Conservation (phyloP, 169 alveolate genomes). For the Eimeria necatrix region DNA sequence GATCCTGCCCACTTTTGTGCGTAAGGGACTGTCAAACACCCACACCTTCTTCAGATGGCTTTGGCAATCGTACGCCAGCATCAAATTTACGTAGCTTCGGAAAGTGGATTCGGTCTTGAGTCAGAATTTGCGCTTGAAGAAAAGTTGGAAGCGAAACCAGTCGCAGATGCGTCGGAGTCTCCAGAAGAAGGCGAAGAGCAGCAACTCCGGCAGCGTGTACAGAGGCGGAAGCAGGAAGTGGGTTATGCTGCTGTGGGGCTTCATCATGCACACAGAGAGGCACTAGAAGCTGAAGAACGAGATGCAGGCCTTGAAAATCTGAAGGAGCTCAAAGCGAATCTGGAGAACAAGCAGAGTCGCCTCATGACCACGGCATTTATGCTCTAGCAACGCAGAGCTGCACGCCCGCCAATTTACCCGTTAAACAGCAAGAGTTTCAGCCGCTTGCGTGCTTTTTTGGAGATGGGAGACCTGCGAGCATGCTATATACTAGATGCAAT, state of each 20-base stretch:
- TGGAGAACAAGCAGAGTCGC: constrained; percentile 11
- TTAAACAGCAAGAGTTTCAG: too few relatives aligned
- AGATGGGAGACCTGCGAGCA: too few relatives aligned
- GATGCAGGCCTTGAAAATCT: constrained; percentile 58
- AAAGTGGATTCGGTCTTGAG: constrained; percentile 67
- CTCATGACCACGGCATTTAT: constrained; percentile 72
- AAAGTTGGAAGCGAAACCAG: neutral
- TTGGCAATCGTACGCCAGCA: constrained; percentile 70
- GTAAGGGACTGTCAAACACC: constrained; percentile 72
- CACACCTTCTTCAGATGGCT: constrained; percentile 72
- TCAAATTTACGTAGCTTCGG: constrained; percentile 59
- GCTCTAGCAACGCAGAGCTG: constrained; percentile 5
- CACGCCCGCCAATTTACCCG: too few relatives aligned
- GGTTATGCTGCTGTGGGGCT: constrained; percentile 12
- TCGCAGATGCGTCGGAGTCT: constrained; percentile 1
- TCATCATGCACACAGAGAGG: constrained; percentile 8
- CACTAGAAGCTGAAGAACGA: constrained; percentile 50
- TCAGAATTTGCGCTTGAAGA: constrained; percentile 28
- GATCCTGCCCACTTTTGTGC: neutral
- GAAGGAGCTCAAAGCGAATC: constrained; percentile 57
- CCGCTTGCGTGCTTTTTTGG: too few relatives aligned
- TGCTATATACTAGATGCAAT: too few relatives aligned
- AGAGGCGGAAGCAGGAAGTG: constrained; percentile 62
- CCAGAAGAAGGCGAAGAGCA: constrained; percentile 70
- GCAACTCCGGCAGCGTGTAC: constrained; percentile 47